Base-by-base conservation (phyloP, 163 green algal species). In the Trebouxia gelatinosa region DNA sequence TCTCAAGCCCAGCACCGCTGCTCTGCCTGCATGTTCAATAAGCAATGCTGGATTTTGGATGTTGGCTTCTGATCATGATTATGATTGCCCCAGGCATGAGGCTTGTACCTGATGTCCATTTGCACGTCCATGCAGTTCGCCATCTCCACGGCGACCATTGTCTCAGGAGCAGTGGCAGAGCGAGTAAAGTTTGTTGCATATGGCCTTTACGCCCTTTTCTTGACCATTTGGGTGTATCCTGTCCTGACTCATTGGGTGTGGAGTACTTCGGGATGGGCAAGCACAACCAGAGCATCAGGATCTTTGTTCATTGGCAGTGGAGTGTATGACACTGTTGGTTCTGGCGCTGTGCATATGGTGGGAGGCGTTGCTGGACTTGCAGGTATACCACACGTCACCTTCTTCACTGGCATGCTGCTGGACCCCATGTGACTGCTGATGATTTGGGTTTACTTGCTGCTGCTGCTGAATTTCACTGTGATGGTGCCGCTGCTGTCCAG, bases 161-260 rank as follows among this genome's bases (percentile, higher is more conserved):
- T 94, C 23, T 92, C 86, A 9, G 92, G 92, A 31, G 92, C 91
- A 5, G 89, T 96, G 9, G 92, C 92, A 37, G 92, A 95, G 82
- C 79, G 92, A 35, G 90, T 87, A 79, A 82, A 78, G 32, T 87
- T 90, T 61, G 57, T 80, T 0, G 57, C 81, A 2, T 82, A 83
- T 59, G 81, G 50, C 23, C 21, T 77, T 48, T 98, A 97, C 84
- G 89, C 93, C 66, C 85, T 92, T 68, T 92, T 96, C 83, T 84
- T 98, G 31, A 92, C 91, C 1, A 81, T 86, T 64, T 97, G 94
- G 84, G 90, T 97, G 5, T 98, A 98, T 87, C 94, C 94, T 6
- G 85, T 94, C 23, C 83, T 96, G 23, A 87, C 82, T 11, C 91
- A 96, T 87, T 95, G 90, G 91, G 81, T 93, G 5, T 96, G 91